phyloP scores from a whole-genome alignment of 148 eudicot species.

The Heliamphora exappendiculata region DNA sequence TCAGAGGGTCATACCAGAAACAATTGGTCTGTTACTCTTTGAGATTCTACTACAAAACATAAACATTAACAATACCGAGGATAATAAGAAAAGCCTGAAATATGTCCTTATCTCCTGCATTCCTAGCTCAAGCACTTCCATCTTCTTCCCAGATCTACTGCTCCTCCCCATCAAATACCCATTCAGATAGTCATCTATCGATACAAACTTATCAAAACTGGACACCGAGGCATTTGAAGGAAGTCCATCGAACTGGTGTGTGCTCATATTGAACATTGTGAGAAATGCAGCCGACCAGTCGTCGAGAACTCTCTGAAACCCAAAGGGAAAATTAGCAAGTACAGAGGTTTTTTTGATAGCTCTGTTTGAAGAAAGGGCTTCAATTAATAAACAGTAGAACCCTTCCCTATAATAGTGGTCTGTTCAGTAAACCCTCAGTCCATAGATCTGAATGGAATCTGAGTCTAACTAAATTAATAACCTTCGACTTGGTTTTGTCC shows the following conservation, averaged over 20 bases:
- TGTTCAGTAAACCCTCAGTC: no score
- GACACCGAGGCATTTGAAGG: slow-evolving; percentile 25
- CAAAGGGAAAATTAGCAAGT: slow-evolving; percentile 5
- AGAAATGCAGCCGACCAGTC: slow-evolving; percentile 90
- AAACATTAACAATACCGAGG: slow-evolving; percentile 82
- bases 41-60: slow-evolving; percentile 95
- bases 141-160: slow-evolving; percentile 79
- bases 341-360: no score
- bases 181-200: slow-evolving; percentile 82
- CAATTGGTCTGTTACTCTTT: slow-evolving; percentile 69
- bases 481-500: no score
- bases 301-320: slow-evolving; percentile 73
- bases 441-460: no score
- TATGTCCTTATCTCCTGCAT: slow-evolving; percentile 87
- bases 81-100: slow-evolving; percentile 79
- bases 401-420: no score
- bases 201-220: slow-evolving; percentile 46
- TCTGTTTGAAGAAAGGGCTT: no score
- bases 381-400: no score
- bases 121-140: slow-evolving; percentile 88
- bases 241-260: slow-evolving; percentile 44
- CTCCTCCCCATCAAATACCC: slow-evolving; percentile 80
- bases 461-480: no score
- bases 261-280: slow-evolving; percentile 63
- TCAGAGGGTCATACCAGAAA: slow-evolving; percentile 43